Evolutionary conservation across 148 eudicot genomes (phyloP), one percentile per base, ranked within the genome.

Genomic region (Hydrangea macrophylla): DNA sequence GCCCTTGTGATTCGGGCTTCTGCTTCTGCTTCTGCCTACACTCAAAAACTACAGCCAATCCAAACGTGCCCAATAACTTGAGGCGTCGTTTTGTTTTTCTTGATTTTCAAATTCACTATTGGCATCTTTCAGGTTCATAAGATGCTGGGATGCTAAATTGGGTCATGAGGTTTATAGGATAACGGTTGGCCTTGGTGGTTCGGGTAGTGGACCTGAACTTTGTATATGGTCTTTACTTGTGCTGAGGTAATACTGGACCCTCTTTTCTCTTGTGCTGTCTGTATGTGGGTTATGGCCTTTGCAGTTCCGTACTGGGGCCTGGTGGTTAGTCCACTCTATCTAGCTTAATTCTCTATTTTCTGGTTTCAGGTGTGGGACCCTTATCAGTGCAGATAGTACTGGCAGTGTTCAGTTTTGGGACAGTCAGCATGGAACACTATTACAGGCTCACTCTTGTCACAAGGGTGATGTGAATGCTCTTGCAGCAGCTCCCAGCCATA

Each of bases 361-460:
- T 68, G 54, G 45, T 71, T 62, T 77, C 80, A 94, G 98, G 77
- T 72, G 81, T 70, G 91, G 90, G 30, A 84, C 81, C 9, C 90
- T 94, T 73, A 97, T 86, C 31, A 94, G 96, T 84, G 97, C 80
- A 32, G 98, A 94, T 85, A 94, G 98, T 75, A 84, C 80, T 13
- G 97, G 98, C 12, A 85, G 87, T 80, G 96, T 94, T 64, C 95
- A 88, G 81, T 94, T 94, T 78, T 94, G 98, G 97, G 98, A 90
- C 63, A 71, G 77, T 73, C 82, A 74, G 65, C 85, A 79, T 69
- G 98, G 98, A 68, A 88, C 97, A 61, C 96, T 94, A 62, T 75
- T 90, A 82, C 90, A 90, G 77, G 85, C 88, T 2, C 96, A 85
- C 78, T 83, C 92, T 55, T 75, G 73, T 80, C 98, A 94, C 79